Conservation (phyloP, 2,329 filamentous ascomycete genomes). For the Xenosphaeropsis pyriputrescens region DNA sequence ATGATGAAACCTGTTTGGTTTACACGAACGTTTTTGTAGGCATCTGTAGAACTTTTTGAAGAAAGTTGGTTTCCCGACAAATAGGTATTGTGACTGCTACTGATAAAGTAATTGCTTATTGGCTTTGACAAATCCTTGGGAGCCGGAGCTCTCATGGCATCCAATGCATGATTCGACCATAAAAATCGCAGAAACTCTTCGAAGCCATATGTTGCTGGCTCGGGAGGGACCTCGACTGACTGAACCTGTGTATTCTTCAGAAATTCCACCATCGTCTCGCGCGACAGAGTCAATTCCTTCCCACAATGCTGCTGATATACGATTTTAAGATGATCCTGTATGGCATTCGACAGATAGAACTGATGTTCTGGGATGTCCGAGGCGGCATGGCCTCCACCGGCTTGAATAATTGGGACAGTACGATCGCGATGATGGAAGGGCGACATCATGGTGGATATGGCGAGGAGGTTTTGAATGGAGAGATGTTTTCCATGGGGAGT, state of each 20-base stretch:
- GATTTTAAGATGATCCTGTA: constrained; percentile 30
- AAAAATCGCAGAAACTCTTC: constrained; percentile 16
- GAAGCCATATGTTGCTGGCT: constrained; percentile 16
- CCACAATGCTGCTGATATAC: constrained; percentile 31
- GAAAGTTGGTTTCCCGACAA: constrained; percentile 74
- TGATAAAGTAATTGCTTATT: constrained; percentile 70
- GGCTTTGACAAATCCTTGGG: constrained; percentile 16
- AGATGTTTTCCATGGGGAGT: neutral
- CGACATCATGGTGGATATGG: constrained; percentile 2
- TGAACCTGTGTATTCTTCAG: constrained; percentile 30
- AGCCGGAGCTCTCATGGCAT: constrained; percentile 9
- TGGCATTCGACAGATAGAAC: constrained; percentile 29
- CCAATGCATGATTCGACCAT: constrained; percentile 14
- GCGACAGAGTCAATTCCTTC: constrained; percentile 17
- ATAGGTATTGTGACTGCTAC: constrained; percentile 91
- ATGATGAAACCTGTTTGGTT: constrained; percentile 1
- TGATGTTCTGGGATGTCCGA: constrained; percentile 11
- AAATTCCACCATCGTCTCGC: constrained; percentile 30
- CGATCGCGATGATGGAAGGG: constrained; percentile 1
- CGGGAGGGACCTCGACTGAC: constrained; percentile 5
- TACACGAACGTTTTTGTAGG: constrained; percentile 56
- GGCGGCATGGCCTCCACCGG: constrained; percentile 10
- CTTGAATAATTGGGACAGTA: constrained; percentile 8
- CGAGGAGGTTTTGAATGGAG: constrained; percentile 1
- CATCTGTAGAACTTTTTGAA: constrained; percentile 61